A percentile compares a stretch with the other conserved stretches of the same genome.
Conservation (phyloP, 2,329 filamentous ascomycete genomes). For the Trichoderma simmonsii region DNA sequence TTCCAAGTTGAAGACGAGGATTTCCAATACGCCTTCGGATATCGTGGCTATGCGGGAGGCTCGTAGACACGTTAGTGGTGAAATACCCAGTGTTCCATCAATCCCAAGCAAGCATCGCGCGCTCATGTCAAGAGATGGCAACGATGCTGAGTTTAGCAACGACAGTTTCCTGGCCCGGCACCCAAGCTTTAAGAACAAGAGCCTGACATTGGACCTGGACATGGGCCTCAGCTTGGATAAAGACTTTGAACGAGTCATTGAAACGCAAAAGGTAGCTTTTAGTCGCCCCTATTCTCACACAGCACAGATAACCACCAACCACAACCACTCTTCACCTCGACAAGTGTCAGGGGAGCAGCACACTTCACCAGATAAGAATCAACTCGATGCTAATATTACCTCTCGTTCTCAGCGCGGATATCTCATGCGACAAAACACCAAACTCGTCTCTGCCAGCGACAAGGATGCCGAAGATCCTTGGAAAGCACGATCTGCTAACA, state of each 20-base stretch:
- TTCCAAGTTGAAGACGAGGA: conserved; percentile 81
- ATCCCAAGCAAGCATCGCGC: conserved; percentile 61
- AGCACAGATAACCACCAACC: conserved; percentile 19
- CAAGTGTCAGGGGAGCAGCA: conserved; percentile 42
- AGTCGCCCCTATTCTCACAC: conserved; percentile 24
- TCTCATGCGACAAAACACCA: conserved; percentile 97
- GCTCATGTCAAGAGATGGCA: conserved; percentile 49
- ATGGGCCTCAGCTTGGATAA: conserved; percentile 82
- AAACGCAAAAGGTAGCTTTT: conserved; percentile 83
- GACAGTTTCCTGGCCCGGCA: conserved; percentile 56
- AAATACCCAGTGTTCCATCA: conserved; percentile 57
- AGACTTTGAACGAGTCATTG: conserved; percentile 93
- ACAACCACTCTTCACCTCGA: conserved; percentile 32
- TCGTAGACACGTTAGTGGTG: conserved; percentile 78
- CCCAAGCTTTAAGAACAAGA: conserved; percentile 75
- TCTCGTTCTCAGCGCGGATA: conserved; percentile 83
- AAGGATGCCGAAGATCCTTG: conserved; percentile 58
- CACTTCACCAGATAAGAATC: conserved; percentile 18
- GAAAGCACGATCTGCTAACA: conserved; percentile 59
- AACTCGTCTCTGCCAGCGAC: conserved; percentile 89
- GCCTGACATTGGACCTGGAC: conserved; percentile 78
- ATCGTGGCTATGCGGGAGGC: conserved; percentile 80
- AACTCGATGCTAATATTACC: conserved; percentile 60
- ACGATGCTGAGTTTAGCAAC: conserved; percentile 35
- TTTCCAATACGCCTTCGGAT: conserved; percentile 84